Evolutionary conservation across 2,329 filamentous ascomycete genomes (phyloP).

Genomic region (Microsporum ferrugineum): DNA sequence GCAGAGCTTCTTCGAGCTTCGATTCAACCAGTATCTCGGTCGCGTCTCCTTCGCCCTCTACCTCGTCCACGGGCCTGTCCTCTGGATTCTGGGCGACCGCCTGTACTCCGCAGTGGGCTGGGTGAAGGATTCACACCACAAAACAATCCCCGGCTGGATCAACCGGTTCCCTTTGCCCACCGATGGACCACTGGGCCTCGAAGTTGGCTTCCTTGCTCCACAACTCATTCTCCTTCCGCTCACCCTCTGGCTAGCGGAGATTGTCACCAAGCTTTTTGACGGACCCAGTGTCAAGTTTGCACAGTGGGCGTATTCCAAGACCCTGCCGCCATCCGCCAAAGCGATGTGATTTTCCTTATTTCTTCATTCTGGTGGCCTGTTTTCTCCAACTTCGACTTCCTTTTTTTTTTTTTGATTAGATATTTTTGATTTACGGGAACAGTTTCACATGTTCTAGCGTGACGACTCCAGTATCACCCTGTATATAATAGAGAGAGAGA

Average conservation of each 20-base stretch:
- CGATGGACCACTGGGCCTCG: conserved; percentile 48
- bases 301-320: conserved; percentile 45
- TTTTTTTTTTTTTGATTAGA: not conserved
- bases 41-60: conserved; percentile 40
- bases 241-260: conserved; percentile 48
- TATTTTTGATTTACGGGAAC: not conserved
- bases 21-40: conserved; percentile 36
- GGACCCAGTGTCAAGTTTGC: conserved; percentile 50
- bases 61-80: conserved; percentile 46
- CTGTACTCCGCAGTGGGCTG: conserved; percentile 53
- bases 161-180: conserved; percentile 45
- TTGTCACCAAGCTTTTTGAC: conserved; percentile 47
- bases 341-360: not conserved
- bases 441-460: conserved; percentile 3
- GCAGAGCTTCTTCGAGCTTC: conserved; percentile 32
- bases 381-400: not conserved
- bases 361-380: not conserved
- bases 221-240: conserved; percentile 51
- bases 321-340: conserved; percentile 18
- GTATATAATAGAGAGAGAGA: not conserved
- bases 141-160: conserved; percentile 47
- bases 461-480: not conserved
- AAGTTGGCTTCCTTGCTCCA: conserved; percentile 48
- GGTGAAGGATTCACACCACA: conserved; percentile 37
- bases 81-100: conserved; percentile 50